Conservation (phyloP, 768 basidiomycete species). For the Serendipita sp. region DNA sequence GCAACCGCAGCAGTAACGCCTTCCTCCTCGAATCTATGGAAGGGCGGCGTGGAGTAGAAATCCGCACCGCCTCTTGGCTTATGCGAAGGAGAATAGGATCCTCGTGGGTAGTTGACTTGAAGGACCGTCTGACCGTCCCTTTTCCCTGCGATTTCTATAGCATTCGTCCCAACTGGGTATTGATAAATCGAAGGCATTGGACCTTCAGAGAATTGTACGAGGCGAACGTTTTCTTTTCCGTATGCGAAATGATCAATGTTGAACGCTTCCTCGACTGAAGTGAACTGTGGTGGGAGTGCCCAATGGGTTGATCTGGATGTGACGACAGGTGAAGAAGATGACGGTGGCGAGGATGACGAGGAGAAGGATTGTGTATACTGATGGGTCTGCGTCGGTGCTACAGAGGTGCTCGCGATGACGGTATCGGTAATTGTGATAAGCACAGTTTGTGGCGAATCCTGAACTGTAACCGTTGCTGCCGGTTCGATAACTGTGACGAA, state of each 20-base stretch:
- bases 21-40: too few species aligned
- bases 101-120: neutral
- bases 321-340: too few species aligned
- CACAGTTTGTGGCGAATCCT: neutral
- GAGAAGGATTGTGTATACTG: too few species aligned
- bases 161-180: neutral
- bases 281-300: neutral
- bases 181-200: too few species aligned
- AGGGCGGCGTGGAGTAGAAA: slow-evolving; percentile 40
- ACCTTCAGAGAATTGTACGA: neutral
- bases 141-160: neutral
- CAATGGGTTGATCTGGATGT: neutral
- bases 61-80: slow-evolving; percentile 56
- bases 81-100: slow-evolving; percentile 10
- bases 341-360: neutral
- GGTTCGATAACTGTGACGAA: neutral
- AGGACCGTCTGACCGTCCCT: neutral
- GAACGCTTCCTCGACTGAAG: neutral
- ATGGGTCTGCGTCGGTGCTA: too few species aligned
- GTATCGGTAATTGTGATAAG: neutral
- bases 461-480: neutral
- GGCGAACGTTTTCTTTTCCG: neutral
- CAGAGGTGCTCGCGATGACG: neutral
- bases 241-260: neutral
- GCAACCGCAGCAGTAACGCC: too few species aligned